phyloP scores from a whole-genome alignment of 1,284 basidiomycete species.

The Gymnopus androsaceus region DNA sequence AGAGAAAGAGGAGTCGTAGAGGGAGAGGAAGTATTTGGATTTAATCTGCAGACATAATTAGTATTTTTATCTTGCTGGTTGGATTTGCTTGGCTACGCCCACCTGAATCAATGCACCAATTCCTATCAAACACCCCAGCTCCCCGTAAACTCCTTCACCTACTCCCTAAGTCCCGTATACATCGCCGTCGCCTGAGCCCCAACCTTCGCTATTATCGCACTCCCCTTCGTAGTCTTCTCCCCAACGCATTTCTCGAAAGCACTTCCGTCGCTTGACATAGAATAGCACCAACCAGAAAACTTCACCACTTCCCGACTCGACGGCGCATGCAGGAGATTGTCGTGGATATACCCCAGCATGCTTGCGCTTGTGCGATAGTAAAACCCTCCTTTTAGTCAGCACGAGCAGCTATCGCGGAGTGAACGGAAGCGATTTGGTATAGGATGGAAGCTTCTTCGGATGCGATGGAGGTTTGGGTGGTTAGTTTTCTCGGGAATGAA shows the following conservation, averaged over 20 bases:
- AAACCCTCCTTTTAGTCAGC: conserved; percentile 91
- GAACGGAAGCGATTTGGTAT: conserved; percentile 94
- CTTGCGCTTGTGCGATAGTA: conserved; percentile 92
- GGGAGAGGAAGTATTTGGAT: conserved; percentile 84
- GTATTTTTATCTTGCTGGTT: no score
- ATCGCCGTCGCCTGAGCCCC: conserved; percentile 82
- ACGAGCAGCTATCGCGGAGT: conserved; percentile 86
- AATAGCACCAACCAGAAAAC: conserved; percentile 83
- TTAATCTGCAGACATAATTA: conserved; percentile 63
- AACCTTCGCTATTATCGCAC: conserved; percentile 81
- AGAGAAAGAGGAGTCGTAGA: conserved; percentile 82
- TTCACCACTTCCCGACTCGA: conserved; percentile 96
- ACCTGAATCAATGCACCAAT: conserved; percentile 88
- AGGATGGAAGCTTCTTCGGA: conserved; percentile 98
- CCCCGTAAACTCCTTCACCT: conserved; percentile 93
- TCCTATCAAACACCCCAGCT: conserved; percentile 95
- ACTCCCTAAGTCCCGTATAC: conserved; percentile 82
- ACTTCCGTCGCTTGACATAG: conserved; percentile 95
- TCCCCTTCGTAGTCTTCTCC: conserved; percentile 88
- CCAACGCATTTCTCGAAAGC: conserved; percentile 93
- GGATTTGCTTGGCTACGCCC: no score
- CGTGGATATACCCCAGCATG: conserved; percentile 98
- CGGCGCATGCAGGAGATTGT: conserved; percentile 98
- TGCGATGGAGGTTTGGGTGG: conserved; percentile 93
- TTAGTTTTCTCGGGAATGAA: conserved; percentile 92